These are phyloP conservation scores for Huiozyma naganishii DNA, from an alignment of 805 yeast genomes.

Conservation along the genomic window DNA sequence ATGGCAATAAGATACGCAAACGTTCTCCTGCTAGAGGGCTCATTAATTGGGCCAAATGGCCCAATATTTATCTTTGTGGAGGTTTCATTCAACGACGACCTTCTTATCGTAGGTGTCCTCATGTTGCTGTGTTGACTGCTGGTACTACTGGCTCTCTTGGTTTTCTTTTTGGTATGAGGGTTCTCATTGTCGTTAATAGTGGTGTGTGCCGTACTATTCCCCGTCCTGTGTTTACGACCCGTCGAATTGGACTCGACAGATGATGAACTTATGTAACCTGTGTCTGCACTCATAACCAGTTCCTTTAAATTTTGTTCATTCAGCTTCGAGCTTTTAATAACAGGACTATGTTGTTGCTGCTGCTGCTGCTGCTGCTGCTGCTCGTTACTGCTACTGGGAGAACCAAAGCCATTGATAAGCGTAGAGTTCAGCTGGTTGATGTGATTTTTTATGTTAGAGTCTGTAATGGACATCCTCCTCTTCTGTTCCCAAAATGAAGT, in stretches of 20 bases:
- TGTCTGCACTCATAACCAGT: conserved; percentile 18
- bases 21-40: conserved; percentile 74
- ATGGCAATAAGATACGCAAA: conserved; percentile 88
- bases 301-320: conserved; percentile 29
- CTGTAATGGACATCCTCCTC: conserved; percentile 31
- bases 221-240: conserved; percentile 1
- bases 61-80: conserved; percentile 28
- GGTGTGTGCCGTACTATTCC: neutral
- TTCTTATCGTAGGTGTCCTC: conserved; percentile 8
- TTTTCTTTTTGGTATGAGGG: neutral
- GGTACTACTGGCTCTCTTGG: conserved; percentile 21
- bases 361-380: neutral
- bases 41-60: conserved; percentile 89
- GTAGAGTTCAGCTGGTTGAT: neutral
- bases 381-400: neutral
- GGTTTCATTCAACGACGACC: conserved; percentile 22
- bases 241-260: conserved; percentile 15
- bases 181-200: conserved; percentile 1
- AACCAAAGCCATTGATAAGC: neutral
- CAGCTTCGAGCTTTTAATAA: conserved; percentile 19
- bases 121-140: conserved; percentile 13
- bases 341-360: conserved; percentile 2
- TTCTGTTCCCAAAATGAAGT: conserved; percentile 32
- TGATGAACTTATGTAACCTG: conserved; percentile 21
- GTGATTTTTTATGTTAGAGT: conserved; percentile 5